A percentile compares a stretch with the other conserved stretches of the same genome.
phyloP scores from a whole-genome alignment of 768 basidiomycete species.

The Boletus vinaceobasis region DNA sequence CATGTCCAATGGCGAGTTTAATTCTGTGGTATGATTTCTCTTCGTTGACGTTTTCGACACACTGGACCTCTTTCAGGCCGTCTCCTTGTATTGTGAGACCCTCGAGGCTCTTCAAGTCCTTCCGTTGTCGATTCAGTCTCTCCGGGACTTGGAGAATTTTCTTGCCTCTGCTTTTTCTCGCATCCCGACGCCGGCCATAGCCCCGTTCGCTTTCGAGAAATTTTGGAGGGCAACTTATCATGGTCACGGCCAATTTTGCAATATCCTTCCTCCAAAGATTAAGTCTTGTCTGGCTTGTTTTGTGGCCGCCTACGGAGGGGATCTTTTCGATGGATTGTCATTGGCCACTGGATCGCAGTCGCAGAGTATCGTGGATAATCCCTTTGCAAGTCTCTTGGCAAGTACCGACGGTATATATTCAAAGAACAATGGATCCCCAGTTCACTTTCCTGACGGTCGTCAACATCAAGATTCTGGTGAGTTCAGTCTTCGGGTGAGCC shows the following conservation, averaged over 20 bases:
- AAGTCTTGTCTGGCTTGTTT: slow-evolving; percentile 45
- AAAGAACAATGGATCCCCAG: slow-evolving; percentile 9
- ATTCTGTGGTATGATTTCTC: slow-evolving; percentile 41
- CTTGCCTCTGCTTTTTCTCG: slow-evolving; percentile 50
- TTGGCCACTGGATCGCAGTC: slow-evolving; percentile 36
- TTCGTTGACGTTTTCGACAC: background rate
- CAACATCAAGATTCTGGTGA: slow-evolving; percentile 8
- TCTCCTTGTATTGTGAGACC: slow-evolving; percentile 43
- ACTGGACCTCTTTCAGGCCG: slow-evolving; percentile 18
- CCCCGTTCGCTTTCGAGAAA: slow-evolving; percentile 48
- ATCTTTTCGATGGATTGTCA: slow-evolving; percentile 44
- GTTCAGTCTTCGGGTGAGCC: slow-evolving; percentile 23
- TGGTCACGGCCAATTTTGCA: slow-evolving; percentile 34
- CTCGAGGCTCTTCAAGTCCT: slow-evolving; percentile 38
- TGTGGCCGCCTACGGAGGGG: slow-evolving; percentile 46
- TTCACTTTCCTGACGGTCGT: background rate
- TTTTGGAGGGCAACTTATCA: slow-evolving; percentile 62
- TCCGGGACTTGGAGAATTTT: slow-evolving; percentile 43
- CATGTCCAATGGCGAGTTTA: slow-evolving; percentile 44
- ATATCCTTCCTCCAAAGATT: slow-evolving; percentile 41
- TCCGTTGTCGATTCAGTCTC: slow-evolving; percentile 39
- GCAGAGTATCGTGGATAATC: slow-evolving; percentile 26
- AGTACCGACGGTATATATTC: slow-evolving; percentile 17
- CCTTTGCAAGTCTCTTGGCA: slow-evolving; percentile 4
- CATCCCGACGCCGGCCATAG: slow-evolving; percentile 44